Percentiles rank a stretch among this genome's conserved stretches.
Conservation (phyloP, 2,329 filamentous ascomycete species). For the Coccinonectria pachysandricola region DNA sequence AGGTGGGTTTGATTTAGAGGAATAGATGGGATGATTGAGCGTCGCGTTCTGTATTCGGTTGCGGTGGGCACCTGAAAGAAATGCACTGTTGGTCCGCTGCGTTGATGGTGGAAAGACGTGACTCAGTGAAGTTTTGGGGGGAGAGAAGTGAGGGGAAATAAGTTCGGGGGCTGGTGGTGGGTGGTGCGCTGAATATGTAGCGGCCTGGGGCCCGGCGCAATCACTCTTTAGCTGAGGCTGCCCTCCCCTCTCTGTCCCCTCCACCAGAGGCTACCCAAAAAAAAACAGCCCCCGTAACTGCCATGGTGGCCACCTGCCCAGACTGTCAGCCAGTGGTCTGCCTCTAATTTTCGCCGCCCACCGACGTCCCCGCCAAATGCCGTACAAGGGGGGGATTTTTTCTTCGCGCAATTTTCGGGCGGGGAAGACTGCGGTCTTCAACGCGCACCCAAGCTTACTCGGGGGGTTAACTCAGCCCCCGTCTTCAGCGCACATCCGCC, state of each 20-base stretch:
- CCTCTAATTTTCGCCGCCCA: too few species aligned
- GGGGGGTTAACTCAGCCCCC: too few species aligned
- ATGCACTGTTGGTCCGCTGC: neutral
- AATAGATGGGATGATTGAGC: too few species aligned
- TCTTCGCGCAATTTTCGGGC: conserved; percentile 4
- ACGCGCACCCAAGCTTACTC: too few species aligned
- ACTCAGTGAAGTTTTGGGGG: conserved; percentile 17
- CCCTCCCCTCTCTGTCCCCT: conserved; percentile 8
- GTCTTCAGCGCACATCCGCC: too few species aligned
- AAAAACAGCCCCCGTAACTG: conserved; percentile 2
- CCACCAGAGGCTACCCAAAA: conserved; percentile 7
- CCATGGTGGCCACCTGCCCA: conserved; percentile 3
- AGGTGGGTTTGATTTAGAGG: too few species aligned
- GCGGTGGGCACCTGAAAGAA: neutral
- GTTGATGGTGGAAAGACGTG: conserved; percentile 14
- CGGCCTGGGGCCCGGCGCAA: conserved; percentile 21
- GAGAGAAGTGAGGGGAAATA: conserved; percentile 19
- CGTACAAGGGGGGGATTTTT: conserved; percentile 9
- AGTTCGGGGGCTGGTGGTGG: conserved; percentile 23
- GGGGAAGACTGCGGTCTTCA: too few species aligned
- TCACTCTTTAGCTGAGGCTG: too few species aligned
- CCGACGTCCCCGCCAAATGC: conserved; percentile 3
- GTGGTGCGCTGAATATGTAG: conserved; percentile 28
- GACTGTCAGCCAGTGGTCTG: too few species aligned
- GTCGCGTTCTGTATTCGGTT: neutral